Evolutionary conservation across 306 rosid species (phyloP).

Genomic region (Cicer yamashitae): DNA sequence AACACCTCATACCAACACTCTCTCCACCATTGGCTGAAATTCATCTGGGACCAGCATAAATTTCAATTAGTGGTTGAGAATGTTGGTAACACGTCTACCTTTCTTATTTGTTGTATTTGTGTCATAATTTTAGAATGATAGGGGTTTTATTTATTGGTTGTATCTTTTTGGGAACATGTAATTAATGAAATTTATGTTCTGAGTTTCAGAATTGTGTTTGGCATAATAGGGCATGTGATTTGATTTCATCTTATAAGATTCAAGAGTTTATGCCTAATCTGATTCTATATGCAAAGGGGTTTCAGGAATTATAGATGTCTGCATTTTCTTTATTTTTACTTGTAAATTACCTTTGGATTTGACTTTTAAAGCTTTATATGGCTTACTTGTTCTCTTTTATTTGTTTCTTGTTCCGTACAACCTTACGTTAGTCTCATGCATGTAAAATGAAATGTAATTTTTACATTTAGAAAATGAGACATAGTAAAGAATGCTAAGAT

Average conservation of each 20-base stretch:
- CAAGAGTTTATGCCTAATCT: constrained; percentile 11
- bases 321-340: constrained; percentile 1
- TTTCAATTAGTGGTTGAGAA: too few species aligned
- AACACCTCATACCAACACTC: too few species aligned
- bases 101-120: constrained; percentile 22
- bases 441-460: constrained; percentile 24
- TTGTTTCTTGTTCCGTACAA: constrained; percentile 9
- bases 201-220: constrained; percentile 14
- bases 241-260: background rate
- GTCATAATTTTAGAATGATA: constrained; percentile 32
- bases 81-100: too few species aligned
- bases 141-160: background rate
- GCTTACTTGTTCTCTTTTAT: constrained; percentile 6
- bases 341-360: constrained; percentile 7
- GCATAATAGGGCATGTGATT: constrained; percentile 27
- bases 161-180: constrained; percentile 14
- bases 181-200: constrained; percentile 32
- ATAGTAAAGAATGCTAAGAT: constrained; percentile 1
- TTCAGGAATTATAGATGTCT: constrained; percentile 19
- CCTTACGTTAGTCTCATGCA: background rate
- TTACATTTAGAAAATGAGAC: background rate
- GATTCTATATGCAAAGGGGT: constrained; percentile 17
- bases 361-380: constrained; percentile 32
- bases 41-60: too few species aligned
- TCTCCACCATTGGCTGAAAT: too few species aligned